Evolutionary conservation across 2,329 filamentous ascomycete genomes (phyloP), one percentile per base, ranked within the genome.

Genomic region (Grosmannia clavigera): DNA sequence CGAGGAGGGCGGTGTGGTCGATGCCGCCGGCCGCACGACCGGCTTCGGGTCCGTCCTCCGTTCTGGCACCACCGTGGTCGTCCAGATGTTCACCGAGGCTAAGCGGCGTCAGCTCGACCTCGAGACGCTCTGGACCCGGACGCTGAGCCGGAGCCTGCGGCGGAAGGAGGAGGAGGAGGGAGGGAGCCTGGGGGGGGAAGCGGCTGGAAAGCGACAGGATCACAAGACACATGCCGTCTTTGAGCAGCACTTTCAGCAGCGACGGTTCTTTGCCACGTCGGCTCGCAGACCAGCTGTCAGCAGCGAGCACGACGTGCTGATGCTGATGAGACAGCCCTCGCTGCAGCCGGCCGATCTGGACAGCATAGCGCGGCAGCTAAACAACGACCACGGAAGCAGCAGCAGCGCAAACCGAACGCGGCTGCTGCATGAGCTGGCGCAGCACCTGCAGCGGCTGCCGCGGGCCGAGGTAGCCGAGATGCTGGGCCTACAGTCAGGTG

Each of bases 31-130:
- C 16, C 77, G 81, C 10, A 83, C 92, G 61, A 85, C 90, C 40
- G 92, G 92, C 0, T 96, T 96, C 68, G 89, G 90, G 1, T 69
- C 76, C 1, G 19, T 46, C 22, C 67, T 75, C 5, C 69, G 73
- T 40, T 69, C 67, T 0, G 81, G 81, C 11, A 78, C 75, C 1
- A 82, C 81, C 0, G 67, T 84, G 27, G 77, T 84, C 16, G 72
- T 84, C 11, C 81, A 84, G 66, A 76, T 82, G 65, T 76, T 84
- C 73, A 83, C 80, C 0, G 80, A 81, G 65, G 67, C 73, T 10
- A 73, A 80, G 60, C 74, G 81, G 38, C 68, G 70, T 27, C 80
- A 84, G 64, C 71, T 84, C 58, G 75, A 76, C 53, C 68, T 84
- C 14, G 81, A 84, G 66, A 67, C 67, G 12, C 70, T 84, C 1